A percentile compares a stretch with the other conserved stretches of the same genome.
These are phyloP conservation scores for Fonsecaea monophora DNA, from an alignment of 2,329 filamentous ascomycete species.

Conservation along the genomic window DNA sequence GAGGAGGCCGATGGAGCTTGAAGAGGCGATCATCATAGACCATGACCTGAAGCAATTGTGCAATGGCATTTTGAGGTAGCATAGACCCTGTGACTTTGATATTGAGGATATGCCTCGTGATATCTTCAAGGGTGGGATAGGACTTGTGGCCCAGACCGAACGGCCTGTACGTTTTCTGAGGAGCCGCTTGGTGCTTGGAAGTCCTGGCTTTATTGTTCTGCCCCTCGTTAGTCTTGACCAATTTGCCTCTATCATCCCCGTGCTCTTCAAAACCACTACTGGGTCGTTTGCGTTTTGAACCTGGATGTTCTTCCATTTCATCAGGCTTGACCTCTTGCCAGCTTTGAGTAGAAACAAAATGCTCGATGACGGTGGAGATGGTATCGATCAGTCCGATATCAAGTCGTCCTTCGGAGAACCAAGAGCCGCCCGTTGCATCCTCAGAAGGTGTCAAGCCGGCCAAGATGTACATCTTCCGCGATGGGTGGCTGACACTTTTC, in stretches of 20 bases:
- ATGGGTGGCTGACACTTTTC: constrained; percentile 88
- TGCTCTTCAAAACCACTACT: constrained; percentile 41
- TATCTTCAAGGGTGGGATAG: constrained; percentile 81
- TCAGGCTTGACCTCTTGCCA: constrained; percentile 60
- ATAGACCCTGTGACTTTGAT: constrained; percentile 69
- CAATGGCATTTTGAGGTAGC: constrained; percentile 71
- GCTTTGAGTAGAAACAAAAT: constrained; percentile 73
- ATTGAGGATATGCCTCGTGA: constrained; percentile 75
- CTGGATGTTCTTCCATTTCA: constrained; percentile 26
- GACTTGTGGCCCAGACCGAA: constrained; percentile 70
- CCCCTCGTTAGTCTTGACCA: constrained; percentile 28
- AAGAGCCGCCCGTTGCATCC: constrained; percentile 89
- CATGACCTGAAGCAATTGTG: constrained; percentile 85
- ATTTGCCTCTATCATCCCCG: constrained; percentile 35
- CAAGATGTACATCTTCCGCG: constrained; percentile 96
- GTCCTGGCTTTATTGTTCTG: constrained; percentile 40
- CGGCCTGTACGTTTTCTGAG: constrained; percentile 52
- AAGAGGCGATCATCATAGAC: constrained; percentile 88
- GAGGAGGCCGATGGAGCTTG: constrained; percentile 35
- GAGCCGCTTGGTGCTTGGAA: constrained; percentile 39
- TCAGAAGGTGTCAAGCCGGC: constrained; percentile 82
- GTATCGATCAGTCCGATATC: constrained; percentile 87
- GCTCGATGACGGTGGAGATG: constrained; percentile 66
- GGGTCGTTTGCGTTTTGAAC: constrained; percentile 50
- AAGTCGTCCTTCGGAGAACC: constrained; percentile 90